phyloP scores from a whole-genome alignment of 768 basidiomycete species.

The Amanita jacksonii region DNA sequence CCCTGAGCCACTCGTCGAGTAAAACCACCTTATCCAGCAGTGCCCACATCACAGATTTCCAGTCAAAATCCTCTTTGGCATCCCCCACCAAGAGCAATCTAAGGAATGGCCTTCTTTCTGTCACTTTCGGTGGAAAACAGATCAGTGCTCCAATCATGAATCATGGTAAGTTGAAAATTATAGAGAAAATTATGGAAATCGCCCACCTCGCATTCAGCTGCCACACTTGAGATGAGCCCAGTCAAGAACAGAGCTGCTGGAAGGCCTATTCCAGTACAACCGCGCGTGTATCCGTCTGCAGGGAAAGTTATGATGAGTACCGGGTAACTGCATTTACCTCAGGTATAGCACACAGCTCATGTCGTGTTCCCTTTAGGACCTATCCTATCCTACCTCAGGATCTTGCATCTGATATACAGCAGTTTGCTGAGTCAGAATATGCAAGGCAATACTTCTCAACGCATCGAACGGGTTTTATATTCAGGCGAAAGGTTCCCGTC shows the following conservation, averaged over 20 bases:
- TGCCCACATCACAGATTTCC: slow-evolving; percentile 12
- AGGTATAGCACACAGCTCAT: slow-evolving; percentile 3
- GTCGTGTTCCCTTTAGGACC: slow-evolving; percentile 32
- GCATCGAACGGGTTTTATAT: slow-evolving; percentile 83
- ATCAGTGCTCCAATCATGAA: slow-evolving; percentile 67
- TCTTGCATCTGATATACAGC: slow-evolving; percentile 76
- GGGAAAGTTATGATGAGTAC: slow-evolving; percentile 41
- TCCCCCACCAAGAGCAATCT: slow-evolving; percentile 18
- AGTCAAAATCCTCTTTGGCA: slow-evolving; percentile 20
- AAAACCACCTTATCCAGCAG: slow-evolving; percentile 8
- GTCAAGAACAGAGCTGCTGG: slow-evolving; percentile 54
- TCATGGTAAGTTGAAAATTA: slow-evolving; percentile 37
- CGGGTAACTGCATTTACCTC: slow-evolving; percentile 38
- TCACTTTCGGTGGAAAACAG: slow-evolving; percentile 47
- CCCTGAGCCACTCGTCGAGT: slow-evolving; percentile 17
- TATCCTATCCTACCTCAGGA: slow-evolving; percentile 74
- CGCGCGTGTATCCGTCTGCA: slow-evolving; percentile 20
- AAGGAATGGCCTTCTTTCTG: slow-evolving; percentile 8
- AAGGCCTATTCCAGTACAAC: slow-evolving; percentile 52
- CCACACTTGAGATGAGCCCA: slow-evolving; percentile 66
- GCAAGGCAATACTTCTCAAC: slow-evolving; percentile 85
- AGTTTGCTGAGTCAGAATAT: slow-evolving; percentile 80
- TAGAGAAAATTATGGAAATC: slow-evolving; percentile 4
- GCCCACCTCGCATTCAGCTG: slow-evolving; percentile 31
- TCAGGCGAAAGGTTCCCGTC: slow-evolving; percentile 72